Conservation (phyloP, 2,329 filamentous ascomycete genomes). For the Fusarium secorum region DNA sequence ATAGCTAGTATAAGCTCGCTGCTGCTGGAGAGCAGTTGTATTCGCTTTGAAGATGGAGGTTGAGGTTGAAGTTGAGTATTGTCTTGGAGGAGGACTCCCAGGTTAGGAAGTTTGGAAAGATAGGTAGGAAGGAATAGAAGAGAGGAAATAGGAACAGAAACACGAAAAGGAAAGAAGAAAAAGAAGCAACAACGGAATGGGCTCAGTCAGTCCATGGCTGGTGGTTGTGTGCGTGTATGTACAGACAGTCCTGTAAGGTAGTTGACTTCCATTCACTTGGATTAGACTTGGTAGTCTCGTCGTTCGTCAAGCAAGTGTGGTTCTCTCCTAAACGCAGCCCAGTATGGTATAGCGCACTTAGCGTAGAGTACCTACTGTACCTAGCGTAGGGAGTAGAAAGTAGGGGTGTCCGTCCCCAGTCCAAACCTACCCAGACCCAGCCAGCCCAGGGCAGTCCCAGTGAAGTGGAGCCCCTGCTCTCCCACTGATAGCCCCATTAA, state of each 20-base stretch:
- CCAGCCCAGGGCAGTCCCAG: not conserved
- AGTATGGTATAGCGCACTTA: constrained; percentile 15
- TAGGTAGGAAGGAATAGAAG: constrained; percentile 16
- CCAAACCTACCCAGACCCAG: not conserved
- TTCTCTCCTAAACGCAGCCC: constrained; percentile 26
- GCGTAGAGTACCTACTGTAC: constrained; percentile 8
- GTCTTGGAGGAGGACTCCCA: not conserved
- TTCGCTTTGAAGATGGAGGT: constrained; percentile 6
- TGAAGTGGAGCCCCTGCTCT: not conserved
- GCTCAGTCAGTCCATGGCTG: constrained; percentile 43
- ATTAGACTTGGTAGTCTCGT: constrained; percentile 33
- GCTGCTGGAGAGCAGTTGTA: constrained; percentile 17
- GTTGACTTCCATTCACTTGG: constrained; percentile 28
- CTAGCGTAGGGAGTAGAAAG: constrained; percentile 19
- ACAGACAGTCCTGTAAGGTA: constrained; percentile 19
- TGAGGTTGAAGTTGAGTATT: constrained; percentile 18
- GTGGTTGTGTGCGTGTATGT: constrained; percentile 41
- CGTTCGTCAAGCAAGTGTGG: constrained; percentile 34
- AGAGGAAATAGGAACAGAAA: not conserved
- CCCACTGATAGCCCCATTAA: not conserved
- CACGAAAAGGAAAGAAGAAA: constrained; percentile 21
- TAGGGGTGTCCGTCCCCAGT: constrained; percentile 20
- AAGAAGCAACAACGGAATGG: constrained; percentile 35
- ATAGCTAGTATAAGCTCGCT: constrained; percentile 1
- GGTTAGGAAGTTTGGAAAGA: constrained; percentile 13